Evolutionary conservation across 2,329 filamentous ascomycete species (phyloP), one percentile per base, ranked within the genome.

Genomic region (Calonectria henricotiae): DNA sequence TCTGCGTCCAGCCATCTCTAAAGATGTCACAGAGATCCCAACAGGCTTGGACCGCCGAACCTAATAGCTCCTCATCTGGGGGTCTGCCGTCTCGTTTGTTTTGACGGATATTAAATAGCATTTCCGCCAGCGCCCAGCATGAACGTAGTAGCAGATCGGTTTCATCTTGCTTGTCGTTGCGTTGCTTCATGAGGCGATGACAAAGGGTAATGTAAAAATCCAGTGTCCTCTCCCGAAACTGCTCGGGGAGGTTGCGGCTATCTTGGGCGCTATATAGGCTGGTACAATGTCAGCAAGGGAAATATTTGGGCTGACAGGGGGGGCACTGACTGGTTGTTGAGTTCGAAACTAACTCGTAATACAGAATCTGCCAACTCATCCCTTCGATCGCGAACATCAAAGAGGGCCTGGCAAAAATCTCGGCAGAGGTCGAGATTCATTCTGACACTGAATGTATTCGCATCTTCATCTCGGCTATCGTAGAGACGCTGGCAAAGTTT

Each of bases 21-120:
- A 98, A 98, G 65, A 98, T 90, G 82, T 98, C 94, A 80, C 94
- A 97, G 6, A 98, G 88, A 75, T 98, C 95, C 94, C 94, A 98
- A 80, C 95, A 98, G 15, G 95, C 94, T 79, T 98, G 95, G 0
- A 98, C 93, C 1, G 95, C 94, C 1, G 94, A 96, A 5, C 93
- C 92, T 0, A 98, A 87, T 0, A 98, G 86, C 78, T 98, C 95
- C 78, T 96, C 94, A 73, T 97, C 94, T 0, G 93, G 87, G 0
- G 87, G 84, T 75, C 90, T 93, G 23, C 90, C 91, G 74, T 96
- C 94, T 39, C 92, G 88, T 73, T 89, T 91, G 80, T 92, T 96
- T 77, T 98, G 95, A 3, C 95, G 91, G 46, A 98, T 87, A 79
- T 91, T 97, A 82, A 98, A 98, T 0, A 98, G 89, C 91, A 97